Evolutionary conservation across 2,329 filamentous ascomycete species (phyloP), one percentile per base, ranked within the genome.

Genomic region (Aspergillus aculeatinus): DNA sequence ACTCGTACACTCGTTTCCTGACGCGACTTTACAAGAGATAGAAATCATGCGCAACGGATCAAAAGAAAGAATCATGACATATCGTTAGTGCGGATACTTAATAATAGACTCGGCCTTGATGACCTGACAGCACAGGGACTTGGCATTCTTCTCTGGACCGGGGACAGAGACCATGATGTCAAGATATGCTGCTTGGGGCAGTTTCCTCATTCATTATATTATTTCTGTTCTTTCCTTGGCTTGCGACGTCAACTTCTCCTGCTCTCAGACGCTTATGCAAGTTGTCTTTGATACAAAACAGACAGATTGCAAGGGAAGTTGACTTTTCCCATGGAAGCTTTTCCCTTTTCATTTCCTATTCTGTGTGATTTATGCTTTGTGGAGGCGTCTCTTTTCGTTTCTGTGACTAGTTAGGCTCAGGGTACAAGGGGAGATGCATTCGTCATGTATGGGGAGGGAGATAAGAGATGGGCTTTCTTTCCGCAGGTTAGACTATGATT

Each of bases 31-130:
- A 50, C 56, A 66, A 64, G 59, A 65, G 54, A 63, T 71, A 72
- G 68, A 72, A 67, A 67, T 67, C 60, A 61, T 64, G 61, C 64
- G 64, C 61, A 63, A 65, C 67, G 65, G 68, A 66, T 69, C 61
- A 58, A 58, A 55, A 61, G 60, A 62, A 60, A 64, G 65, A 64
- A 63, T 62, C 65, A 68, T 63, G 63, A 65, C 66, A 69, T 65
- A 65, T 72, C 64, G 60, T 65, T 68, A 64, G 59, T 67, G 66
- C 59, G 61, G 65, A 70, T 72, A 69, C 68, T 65, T 66, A 64
- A 72, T 72, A 71, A 70, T 72, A 61, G 63, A 54, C 65, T 65
- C 55, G 63, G 63, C 60, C 66, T 48, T 64, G 57, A 69, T 61
- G 63, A 64, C 54, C 58, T 65, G 63, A 67, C 62, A 66, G 63